Evolutionary conservation across 768 basidiomycete genomes (phyloP), one percentile per base, ranked within the genome.

Genomic region (Kwoniella europaea): DNA sequence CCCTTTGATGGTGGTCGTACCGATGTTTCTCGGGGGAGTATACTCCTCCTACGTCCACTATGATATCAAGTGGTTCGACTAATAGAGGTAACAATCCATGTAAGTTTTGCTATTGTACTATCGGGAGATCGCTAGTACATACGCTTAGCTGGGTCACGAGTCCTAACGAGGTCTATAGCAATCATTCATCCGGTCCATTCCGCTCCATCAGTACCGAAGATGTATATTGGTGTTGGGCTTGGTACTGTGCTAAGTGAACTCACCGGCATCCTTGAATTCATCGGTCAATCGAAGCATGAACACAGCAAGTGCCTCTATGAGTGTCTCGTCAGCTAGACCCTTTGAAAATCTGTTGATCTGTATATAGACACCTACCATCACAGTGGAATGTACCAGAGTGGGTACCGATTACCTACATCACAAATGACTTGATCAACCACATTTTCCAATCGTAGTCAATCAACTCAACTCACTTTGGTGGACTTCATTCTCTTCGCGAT

Each of bases 1-100:
- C 94, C 53, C 95, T 89, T 79, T 99, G 96, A 80, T 99, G 96
- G 81, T 99, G 96, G 83, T 99, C 96, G 82, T 93, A 99, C 50
- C 91, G 88, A 64, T 90, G 88, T 66, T 86, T 89, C 70, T 85
- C 85, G 78, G 90, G 89, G 66, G 96, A 93, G 82, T 98, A 99
- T 24, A 92, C 87, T 6, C 92, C 94, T 10, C 97, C 95, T 61
- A 99, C 94, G 80, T 99, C 96, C 24, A 98, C 93, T 41, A 99
- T 92, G 79, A 99, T 94, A 82, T 94, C 91, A 82, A 95, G 94
- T 6, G 89, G 86, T 70, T 90, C 89, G 44, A 84, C 82, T 84
- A 35, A 35, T 35, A 35, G 35, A 35, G 35, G 35, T 35, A 35
- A 35, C 35, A 4, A 35, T 35, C 35, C 3, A 35, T 6, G 7